Evolutionary conservation across 2,329 filamentous ascomycete species (phyloP).

Genomic region (Simplicillium sp.): DNA sequence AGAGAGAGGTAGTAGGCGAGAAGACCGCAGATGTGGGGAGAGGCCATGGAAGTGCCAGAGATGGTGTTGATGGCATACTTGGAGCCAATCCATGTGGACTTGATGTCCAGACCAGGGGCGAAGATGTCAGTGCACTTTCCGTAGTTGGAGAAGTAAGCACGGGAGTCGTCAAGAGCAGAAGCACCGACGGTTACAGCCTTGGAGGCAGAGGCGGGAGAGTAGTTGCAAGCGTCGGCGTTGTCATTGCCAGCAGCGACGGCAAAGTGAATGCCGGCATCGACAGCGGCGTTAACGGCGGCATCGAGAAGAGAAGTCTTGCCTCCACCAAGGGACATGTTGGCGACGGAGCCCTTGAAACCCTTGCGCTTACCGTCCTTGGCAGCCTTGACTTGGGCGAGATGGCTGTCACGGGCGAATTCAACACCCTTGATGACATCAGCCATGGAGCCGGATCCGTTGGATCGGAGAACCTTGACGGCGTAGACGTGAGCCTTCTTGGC

Average conservation of each 20-base stretch:
- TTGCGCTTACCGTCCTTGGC: conserved; percentile 85
- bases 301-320: conserved; percentile 93
- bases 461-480: conserved; percentile 95
- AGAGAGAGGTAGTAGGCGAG: conserved; percentile 97
- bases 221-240: conserved; percentile 98
- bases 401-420: conserved; percentile 79
- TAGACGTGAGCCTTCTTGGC: conserved; percentile 97
- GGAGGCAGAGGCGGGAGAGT: conserved; percentile 87
- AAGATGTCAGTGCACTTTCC: conserved; percentile 99
- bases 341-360: conserved; percentile 97
- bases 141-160: conserved; percentile 99
- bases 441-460: conserved; percentile 97
- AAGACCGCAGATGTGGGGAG: conserved; percentile 91
- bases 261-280: conserved; percentile 88
- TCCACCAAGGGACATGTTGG: conserved; percentile 98
- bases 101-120: conserved; percentile 90
- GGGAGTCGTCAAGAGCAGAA: conserved; percentile 85
- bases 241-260: conserved; percentile 98
- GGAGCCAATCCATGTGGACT: conserved; percentile 97
- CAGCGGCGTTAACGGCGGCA: conserved; percentile 85
- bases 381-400: conserved; percentile 63
- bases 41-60: conserved; percentile 98
- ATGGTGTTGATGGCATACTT: conserved; percentile 97
- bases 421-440: conserved; percentile 98
- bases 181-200: conserved; percentile 95